phyloP scores from a whole-genome alignment of 2,329 filamentous ascomycete genomes.

The Pseudogymnoascus sp. region DNA sequence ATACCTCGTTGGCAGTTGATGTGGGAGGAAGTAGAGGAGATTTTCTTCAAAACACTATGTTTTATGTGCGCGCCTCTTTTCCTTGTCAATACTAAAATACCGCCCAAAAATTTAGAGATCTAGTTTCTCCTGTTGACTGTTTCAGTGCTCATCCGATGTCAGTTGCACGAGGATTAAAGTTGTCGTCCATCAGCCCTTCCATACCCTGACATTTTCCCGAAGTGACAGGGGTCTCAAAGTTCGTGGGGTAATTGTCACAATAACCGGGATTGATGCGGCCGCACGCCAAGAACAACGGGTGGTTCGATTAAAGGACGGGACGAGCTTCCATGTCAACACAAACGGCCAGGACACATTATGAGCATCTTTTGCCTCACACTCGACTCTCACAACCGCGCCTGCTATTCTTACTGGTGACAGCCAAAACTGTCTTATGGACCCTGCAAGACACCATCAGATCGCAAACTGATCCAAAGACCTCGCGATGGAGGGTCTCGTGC shows the following conservation, averaged over 20 bases:
- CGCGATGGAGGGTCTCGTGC: conserved; percentile 66
- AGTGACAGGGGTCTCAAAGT: conserved; percentile 3
- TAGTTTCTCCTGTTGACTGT: background rate
- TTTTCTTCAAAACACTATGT: background rate
- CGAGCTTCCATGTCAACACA: conserved; percentile 4
- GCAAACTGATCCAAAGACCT: conserved; percentile 3
- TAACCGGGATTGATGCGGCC: conserved; percentile 5
- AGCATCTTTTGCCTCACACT: background rate
- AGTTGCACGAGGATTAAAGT: background rate
- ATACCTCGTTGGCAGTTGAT: background rate
- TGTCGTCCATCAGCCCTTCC: background rate
- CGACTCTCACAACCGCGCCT: background rate
- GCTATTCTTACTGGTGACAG: conserved; percentile 4
- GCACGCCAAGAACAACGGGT: background rate
- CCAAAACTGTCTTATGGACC: conserved; percentile 4
- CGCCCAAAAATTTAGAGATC: background rate
- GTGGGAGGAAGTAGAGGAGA: background rate
- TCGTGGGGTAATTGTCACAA: background rate
- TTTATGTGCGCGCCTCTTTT: background rate
- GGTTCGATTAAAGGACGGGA: background rate
- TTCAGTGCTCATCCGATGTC: background rate
- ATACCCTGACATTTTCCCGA: background rate
- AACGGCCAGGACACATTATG: background rate
- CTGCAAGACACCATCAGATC: background rate
- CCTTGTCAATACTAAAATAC: background rate